A percentile compares a stretch with the other conserved stretches of the same genome.
These are phyloP conservation scores for Cylindrodendrum hubeiense DNA, from an alignment of 2,329 filamentous ascomycete genomes.

Conservation along the genomic window DNA sequence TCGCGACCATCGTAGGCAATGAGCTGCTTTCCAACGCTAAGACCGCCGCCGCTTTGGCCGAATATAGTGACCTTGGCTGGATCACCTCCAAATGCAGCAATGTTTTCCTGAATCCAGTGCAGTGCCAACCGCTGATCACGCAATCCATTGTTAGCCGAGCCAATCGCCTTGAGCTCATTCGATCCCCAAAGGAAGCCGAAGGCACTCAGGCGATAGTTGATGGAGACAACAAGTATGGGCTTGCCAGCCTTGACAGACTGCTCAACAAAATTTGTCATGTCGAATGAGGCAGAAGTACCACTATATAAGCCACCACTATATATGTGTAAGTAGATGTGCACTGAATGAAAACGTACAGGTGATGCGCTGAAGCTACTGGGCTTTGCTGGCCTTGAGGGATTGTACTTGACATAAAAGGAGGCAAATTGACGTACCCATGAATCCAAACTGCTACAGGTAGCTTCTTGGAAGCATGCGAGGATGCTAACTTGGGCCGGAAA, in stretches of 20 bases:
- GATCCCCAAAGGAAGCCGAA: conserved; percentile 10
- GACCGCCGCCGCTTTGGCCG: conserved; percentile 3
- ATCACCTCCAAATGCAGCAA: neutral
- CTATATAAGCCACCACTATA: conserved; percentile 1
- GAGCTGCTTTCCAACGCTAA: neutral
- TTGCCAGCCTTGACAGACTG: conserved; percentile 9
- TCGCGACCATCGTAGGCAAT: conserved; percentile 1
- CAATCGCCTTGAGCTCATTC: neutral
- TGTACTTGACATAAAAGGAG: neutral
- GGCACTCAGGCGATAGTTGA: conserved; percentile 8
- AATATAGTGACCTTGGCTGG: conserved; percentile 1
- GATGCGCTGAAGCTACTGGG: too few relatives aligned
- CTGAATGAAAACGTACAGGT: too few relatives aligned
- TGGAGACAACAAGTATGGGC: neutral
- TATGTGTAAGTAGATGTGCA: too few relatives aligned
- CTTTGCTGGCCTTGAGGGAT: too few relatives aligned
- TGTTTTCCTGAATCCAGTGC: conserved; percentile 10
- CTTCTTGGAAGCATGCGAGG: neutral
- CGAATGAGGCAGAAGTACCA: conserved; percentile 3
- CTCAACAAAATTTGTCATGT: conserved; percentile 11
- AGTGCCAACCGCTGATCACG: conserved; percentile 11
- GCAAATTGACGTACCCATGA: conserved; percentile 3
- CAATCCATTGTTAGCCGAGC: conserved; percentile 2
- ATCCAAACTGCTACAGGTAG: conserved; percentile 8
- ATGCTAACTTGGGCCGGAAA: neutral